Conservation (phyloP, 768 basidiomycete species). For the Trichaptum fuscoviolaceum region DNA sequence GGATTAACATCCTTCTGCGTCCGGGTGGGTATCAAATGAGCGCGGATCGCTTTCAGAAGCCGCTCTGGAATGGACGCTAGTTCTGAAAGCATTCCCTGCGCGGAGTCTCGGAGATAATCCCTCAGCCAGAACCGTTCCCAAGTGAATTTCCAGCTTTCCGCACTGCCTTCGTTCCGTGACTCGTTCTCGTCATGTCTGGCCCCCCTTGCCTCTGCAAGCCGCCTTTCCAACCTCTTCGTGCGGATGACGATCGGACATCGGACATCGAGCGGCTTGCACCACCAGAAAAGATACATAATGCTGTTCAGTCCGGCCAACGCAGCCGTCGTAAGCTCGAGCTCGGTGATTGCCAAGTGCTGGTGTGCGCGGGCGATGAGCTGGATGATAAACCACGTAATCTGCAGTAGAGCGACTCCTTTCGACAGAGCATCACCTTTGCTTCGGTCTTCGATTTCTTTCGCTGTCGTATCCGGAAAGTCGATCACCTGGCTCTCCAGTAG, state of each 20-base stretch:
- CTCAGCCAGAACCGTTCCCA: too few relatives aligned
- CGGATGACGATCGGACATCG: not conserved
- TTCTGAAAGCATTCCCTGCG: not conserved
- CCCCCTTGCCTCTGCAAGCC: not conserved
- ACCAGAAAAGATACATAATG: constrained; percentile 9
- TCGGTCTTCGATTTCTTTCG: not conserved
- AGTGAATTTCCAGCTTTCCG: not conserved
- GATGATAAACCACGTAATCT: not conserved
- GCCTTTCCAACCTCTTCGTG: not conserved
- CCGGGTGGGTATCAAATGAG: too few relatives aligned
- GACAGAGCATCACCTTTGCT: not conserved
- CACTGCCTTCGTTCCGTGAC: too few relatives aligned
- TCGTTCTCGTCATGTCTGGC: not conserved
- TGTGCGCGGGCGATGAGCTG: not conserved
- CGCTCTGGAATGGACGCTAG: too few relatives aligned
- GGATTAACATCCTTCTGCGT: not conserved
- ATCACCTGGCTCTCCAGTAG: too few relatives aligned
- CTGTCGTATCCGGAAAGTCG: not conserved
- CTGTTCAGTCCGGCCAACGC: constrained; percentile 5
- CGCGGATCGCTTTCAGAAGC: not conserved
- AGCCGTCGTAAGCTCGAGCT: not conserved
- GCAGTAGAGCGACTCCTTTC: not conserved
- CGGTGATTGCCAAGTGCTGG: not conserved
- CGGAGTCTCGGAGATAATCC: too few relatives aligned
- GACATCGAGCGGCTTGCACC: constrained; percentile 9